These are phyloP conservation scores for Pestalotiopsis sp. DNA, from an alignment of 2,329 filamentous ascomycete species.

Conservation along the genomic window DNA sequence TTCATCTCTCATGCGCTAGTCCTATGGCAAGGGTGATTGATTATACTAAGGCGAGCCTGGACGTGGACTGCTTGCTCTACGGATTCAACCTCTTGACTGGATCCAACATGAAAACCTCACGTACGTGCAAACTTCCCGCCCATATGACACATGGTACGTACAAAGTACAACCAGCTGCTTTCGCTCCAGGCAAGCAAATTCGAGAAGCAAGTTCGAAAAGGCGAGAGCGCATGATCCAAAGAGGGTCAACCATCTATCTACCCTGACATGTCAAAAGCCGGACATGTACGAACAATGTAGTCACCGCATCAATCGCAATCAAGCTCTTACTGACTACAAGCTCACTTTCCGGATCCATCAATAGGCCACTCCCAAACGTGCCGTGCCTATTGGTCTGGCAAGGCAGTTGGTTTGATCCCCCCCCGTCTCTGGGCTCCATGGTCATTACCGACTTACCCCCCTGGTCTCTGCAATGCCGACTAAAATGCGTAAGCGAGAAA, in stretches of 20 bases:
- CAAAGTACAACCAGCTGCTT: too few species aligned
- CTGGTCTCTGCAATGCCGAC: not conserved
- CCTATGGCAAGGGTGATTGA: too few species aligned
- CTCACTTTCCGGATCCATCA: slow-evolving; percentile 1
- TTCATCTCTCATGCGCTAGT: not conserved
- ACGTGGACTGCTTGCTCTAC: too few species aligned
- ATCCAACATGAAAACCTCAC: not conserved
- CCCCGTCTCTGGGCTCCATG: not conserved
- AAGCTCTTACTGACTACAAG: not conserved
- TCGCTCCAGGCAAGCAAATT: too few species aligned
- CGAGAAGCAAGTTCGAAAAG: not conserved
- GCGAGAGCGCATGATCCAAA: not conserved
- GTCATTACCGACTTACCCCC: not conserved
- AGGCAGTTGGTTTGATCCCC: not conserved
- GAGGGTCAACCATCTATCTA: too few species aligned
- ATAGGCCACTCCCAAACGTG: not conserved
- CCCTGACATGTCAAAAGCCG: not conserved
- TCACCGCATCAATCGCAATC: not conserved
- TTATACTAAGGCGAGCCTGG: too few species aligned
- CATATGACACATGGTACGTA: too few species aligned
- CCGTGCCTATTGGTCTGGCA: not conserved
- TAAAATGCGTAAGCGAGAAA: slow-evolving; percentile 7
- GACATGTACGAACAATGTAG: not conserved
- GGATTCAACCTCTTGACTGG: too few species aligned
- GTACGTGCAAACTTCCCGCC: not conserved